Evolutionary conservation across 495 filamentous ascomycete species (phyloP).

Genomic region (Cairneyella variabilis): DNA sequence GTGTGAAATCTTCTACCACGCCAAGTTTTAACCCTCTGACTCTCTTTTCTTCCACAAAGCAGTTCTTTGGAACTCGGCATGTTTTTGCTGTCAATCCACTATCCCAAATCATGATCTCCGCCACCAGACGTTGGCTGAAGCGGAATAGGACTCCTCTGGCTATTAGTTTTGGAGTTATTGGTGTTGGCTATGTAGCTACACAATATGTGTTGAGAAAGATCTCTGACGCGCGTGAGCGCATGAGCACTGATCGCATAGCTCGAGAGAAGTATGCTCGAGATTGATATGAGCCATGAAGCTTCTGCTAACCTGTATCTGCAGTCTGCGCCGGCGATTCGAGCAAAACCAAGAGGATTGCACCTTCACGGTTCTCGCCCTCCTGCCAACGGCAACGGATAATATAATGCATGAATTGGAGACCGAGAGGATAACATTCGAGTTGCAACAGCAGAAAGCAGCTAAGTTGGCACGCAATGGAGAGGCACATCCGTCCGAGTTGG

Average conservation of each 20-base stretch:
- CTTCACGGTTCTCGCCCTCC: conserved; percentile 91
- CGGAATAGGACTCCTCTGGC: conserved; percentile 88
- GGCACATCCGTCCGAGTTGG: conserved; percentile 54
- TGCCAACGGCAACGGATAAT: conserved; percentile 86
- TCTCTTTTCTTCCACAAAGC: not conserved
- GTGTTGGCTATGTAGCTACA: conserved; percentile 86
- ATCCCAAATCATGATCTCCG: conserved; percentile 62
- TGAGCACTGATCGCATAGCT: conserved; percentile 91
- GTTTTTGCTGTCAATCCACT: conserved; percentile 1
- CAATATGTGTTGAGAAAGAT: conserved; percentile 91
- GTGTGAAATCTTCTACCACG: not conserved
- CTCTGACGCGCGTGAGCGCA: conserved; percentile 86
- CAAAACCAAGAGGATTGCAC: conserved; percentile 99
- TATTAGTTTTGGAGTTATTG: conserved; percentile 79
- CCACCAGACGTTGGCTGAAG: conserved; percentile 81
- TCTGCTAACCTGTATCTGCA: conserved; percentile 28
- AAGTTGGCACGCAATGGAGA: conserved; percentile 58
- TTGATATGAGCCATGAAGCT: conserved; percentile 1
- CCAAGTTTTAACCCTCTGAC: not conserved
- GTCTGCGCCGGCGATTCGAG: conserved; percentile 90
- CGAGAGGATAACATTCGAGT: conserved; percentile 81
- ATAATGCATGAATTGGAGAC: conserved; percentile 85
- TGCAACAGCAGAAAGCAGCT: conserved; percentile 90
- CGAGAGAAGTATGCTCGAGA: conserved; percentile 81
- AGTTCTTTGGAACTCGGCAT: conserved; percentile 15